phyloP scores from a whole-genome alignment of 108 stramenopile species.

The Cyclotella kingstonii region DNA sequence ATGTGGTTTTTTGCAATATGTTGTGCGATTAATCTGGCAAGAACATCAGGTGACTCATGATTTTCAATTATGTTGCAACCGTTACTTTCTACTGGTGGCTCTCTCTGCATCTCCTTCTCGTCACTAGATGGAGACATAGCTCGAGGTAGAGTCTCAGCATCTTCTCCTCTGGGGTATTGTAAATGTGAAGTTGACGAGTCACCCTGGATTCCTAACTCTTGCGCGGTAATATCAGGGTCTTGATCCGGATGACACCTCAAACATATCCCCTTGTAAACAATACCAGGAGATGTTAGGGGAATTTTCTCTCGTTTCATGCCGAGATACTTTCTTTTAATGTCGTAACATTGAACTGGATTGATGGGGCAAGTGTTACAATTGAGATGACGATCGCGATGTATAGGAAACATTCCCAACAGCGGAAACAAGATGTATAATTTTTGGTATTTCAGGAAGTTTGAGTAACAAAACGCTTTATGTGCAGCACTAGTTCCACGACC shows the following conservation, averaged over 20 bases:
- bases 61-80: background rate
- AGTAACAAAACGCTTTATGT: too few relatives aligned
- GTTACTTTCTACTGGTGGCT: background rate
- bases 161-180: too few relatives aligned
- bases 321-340: constrained; percentile 11
- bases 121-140: too few relatives aligned
- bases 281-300: constrained; percentile 7
- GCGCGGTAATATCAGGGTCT: constrained; percentile 6
- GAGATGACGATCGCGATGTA: constrained; percentile 3
- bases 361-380: constrained; percentile 10
- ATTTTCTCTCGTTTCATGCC: constrained; percentile 2
- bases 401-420: too few relatives aligned
- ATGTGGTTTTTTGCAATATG: background rate
- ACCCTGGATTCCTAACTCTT: background rate
- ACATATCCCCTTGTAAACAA: constrained; percentile 24
- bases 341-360: constrained; percentile 13
- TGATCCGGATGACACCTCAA: constrained; percentile 18
- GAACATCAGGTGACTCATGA: constrained; percentile 11
- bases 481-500: too few relatives aligned
- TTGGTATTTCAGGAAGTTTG: too few relatives aligned
- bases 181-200: background rate
- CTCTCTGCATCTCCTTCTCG: background rate
- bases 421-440: too few relatives aligned
- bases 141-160: too few relatives aligned
- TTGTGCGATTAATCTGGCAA: constrained; percentile 2